Evolutionary conservation across 768 basidiomycete species (phyloP), one percentile per base, ranked within the genome.

Genomic region (Amanita molliuscula): DNA sequence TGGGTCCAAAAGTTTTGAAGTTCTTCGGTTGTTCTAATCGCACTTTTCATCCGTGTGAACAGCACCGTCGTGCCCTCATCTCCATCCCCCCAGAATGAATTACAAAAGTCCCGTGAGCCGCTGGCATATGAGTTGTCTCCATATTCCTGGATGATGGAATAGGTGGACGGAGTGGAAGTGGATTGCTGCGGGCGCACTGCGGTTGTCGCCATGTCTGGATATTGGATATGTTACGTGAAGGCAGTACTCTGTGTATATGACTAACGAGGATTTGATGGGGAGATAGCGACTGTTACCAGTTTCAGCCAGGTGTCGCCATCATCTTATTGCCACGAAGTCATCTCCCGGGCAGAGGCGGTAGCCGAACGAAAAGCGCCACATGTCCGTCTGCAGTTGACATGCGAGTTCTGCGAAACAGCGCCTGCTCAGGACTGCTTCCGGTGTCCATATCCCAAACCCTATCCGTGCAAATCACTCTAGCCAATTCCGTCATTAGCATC

Each of bases 21-120:
- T 58, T 97, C 96, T 47, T 98, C 94, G 59, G 87, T 82, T 1
- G 91, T 93, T 66, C 86, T 80, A 20, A 76, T 72, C 8, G 86
- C 88, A 8, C 86, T 89, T 6, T 89, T 75, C 82, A 95, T 87
- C 55, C 89, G 76, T 18, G 90, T 82, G 61, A 91, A 85, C 53
- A 97, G 74, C 38, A 93, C 86, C 56, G 92, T 89, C 47, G 88
- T 88, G 2, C 93, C 93, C 35, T 76, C 82, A 67, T 95, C 93
- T 20, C 77, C 80, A 8, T 71, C 59, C 4, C 91, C 91, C 96
- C 96, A 98, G 68, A 98, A 98, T 0, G 90, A 81, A 66, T 98
- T 99, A 67, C 93, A 98, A 65, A 91, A 96, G 65, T 95, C 90
- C 20, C 65, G 62, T 6, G 66, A 68, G 33, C 53, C 48, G 44